Base-by-base conservation (phyloP, 139 green algal genomes). In the Coelastrella sp. region DNA sequence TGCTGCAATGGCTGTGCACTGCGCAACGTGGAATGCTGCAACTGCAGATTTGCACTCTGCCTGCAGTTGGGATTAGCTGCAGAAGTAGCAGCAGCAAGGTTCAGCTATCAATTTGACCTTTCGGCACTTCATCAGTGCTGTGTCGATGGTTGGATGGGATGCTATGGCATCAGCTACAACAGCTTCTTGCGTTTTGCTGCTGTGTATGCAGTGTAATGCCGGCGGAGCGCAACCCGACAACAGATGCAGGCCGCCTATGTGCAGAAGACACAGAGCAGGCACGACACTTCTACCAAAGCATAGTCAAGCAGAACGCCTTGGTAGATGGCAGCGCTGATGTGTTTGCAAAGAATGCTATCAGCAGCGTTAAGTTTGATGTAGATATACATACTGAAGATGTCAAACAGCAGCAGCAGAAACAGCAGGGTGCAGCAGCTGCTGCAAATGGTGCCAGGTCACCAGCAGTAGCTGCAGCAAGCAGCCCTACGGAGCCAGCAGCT, bases 181-280 rank as follows among this genome's bases (percentile, higher is more conserved):
- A 81, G 16, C 66, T 20, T 68, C 14, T 57, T 22, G 54, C 79
- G 54, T 59, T 20, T 58, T 22, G 13, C 20, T 66, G 76, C 74
- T n/a, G n/a, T n/a, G n/a, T n/a, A n/a, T 73, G 56, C 79, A 88
- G 83, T 57, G 60, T 87, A 17, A 88, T 88, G 83, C 83, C 83
- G n/a, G 65, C 65, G 23, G 66, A 80, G 83, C 58, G 61, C 32
- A 19, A 88, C 65, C 83, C 47, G 16, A 65, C 64, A 19, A 79
- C 68, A 79, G 83, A 88, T n/a, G 61, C 83, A 56, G 83, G 61
- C 47, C 59, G 83, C 16, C 68, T 88, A 10, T 66, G 65, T n/a
- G 66, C 83, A 56, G 83, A 88, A 68, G 23, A 79, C 65, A 54
- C 66, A 57, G 17, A 23, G 47, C 83, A 88, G 19, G 83, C 83